Conservation (phyloP, 2,329 filamentous ascomycete species). For the Chaetomiaceae sp. region DNA sequence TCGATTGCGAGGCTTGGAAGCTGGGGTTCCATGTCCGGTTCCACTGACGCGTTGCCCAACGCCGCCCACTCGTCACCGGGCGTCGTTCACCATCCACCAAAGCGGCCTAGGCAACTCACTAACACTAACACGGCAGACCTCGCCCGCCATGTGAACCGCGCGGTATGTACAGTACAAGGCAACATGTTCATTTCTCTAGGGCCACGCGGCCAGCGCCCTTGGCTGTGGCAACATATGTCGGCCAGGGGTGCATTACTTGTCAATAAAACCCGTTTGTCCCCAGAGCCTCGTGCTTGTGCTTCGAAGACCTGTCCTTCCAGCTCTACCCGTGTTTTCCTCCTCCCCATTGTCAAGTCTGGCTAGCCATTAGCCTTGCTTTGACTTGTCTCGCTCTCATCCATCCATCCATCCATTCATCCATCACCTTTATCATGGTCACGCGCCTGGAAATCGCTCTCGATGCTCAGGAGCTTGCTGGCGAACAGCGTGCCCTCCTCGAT, state of each 20-base stretch:
- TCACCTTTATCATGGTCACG: slow-evolving; percentile 26
- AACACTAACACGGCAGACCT: background rate
- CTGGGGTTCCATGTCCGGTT: no score
- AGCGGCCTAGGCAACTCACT: background rate
- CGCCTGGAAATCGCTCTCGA: slow-evolving; percentile 47
- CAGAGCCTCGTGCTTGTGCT: background rate
- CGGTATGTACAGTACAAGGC: background rate
- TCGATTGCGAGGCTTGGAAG: background rate
- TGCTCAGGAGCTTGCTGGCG: slow-evolving; percentile 47
- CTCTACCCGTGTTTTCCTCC: background rate
- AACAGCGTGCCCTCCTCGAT: slow-evolving; percentile 55
- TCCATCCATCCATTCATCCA: background rate
- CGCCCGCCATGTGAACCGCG: background rate
- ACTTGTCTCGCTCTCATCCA: background rate
- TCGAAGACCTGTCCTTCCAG: background rate
- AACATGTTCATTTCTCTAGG: background rate
- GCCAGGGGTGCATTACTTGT: background rate
- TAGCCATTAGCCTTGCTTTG: background rate
- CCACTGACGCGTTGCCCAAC: slow-evolving; percentile 12
- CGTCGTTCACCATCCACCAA: background rate
- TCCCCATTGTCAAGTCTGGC: background rate
- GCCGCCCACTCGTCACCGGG: slow-evolving; percentile 13
- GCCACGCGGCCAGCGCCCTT: slow-evolving; percentile 3
- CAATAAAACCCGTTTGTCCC: background rate
- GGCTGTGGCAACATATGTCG: slow-evolving; percentile 1